A percentile compares a stretch with the other conserved stretches of the same genome.
Conservation (phyloP, 345 rosid species). For the Salix purpurea region DNA sequence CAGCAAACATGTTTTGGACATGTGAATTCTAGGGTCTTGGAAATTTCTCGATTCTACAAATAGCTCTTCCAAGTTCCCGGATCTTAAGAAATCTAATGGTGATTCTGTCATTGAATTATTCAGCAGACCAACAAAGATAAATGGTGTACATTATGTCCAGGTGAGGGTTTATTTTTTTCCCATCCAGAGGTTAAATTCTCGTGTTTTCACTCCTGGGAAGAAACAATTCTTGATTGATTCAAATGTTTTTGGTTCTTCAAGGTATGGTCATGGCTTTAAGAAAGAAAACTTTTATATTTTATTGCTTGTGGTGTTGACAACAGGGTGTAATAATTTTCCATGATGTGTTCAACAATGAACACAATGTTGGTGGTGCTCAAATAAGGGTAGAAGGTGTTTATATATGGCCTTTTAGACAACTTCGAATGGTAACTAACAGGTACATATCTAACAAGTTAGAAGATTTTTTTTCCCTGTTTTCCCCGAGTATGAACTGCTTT, state of each 20-base stretch:
- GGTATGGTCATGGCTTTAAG: background rate
- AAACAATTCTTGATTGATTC: background rate
- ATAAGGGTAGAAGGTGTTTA: conserved; percentile 97
- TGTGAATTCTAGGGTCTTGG: conserved; percentile 68
- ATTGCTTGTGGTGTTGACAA: conserved; percentile 17
- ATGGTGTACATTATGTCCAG: conserved; percentile 95
- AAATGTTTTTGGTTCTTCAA: background rate
- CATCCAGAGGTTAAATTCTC: background rate
- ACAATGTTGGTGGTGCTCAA: conserved; percentile 89
- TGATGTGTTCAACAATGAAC: conserved; percentile 83
- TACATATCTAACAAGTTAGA: conserved; percentile 20
- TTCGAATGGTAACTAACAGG: conserved; percentile 94
- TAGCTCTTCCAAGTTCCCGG: conserved; percentile 78
- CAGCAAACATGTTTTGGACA: conserved; percentile 10
- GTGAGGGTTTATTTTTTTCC: conserved; percentile 28
- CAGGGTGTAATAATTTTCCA: conserved; percentile 97
- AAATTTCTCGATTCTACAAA: conserved; percentile 70
- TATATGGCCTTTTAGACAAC: conserved; percentile 99
- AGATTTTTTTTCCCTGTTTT: background rate
- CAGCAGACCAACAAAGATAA: conserved; percentile 81
- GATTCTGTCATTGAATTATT: conserved; percentile 77
- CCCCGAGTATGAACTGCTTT: background rate
- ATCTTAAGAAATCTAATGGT: conserved; percentile 70
- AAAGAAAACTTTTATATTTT: conserved; percentile 4
- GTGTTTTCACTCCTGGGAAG: background rate